Base-by-base conservation (phyloP, 1,139 yeast species). In the Geotrichum aggregatum region DNA sequence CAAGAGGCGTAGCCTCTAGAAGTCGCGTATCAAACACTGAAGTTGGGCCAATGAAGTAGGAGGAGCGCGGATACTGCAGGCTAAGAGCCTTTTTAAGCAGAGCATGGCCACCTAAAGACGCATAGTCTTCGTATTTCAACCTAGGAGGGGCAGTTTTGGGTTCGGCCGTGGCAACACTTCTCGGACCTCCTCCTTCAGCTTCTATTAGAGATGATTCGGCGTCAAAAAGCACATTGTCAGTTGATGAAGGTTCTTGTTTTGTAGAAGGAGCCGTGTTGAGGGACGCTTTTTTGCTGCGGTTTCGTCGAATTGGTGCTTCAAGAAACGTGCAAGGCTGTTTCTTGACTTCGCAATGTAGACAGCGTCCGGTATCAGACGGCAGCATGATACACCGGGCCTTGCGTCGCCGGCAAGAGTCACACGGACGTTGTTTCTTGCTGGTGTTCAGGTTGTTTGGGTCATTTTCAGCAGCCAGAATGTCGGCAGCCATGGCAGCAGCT, bases 41-140 rank as follows among this genome's bases (percentile, higher is more conserved):
- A 4, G 71, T 64, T 19, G 68, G 65, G 5, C 74, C 74, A 11
- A 71, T 62, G 33, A 62, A 64, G 35, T 67, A 66, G 11, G 74
- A 66, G n/a, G 71, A 70, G 14, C 73, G 62, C 2, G 74, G 73
- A 49, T 66, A 67, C 55, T 71, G 75, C 11, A 71, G 55, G 6
- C 71, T 64, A 22, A 71, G 61, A 3, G 75, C 69, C 49, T 68
- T 69, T 54, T 71, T 71, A 26, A 71, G 62, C 31, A 71, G 57
- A 1, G 71, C 66, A 31, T 68, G 66, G 6, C 73, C 74, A 2
- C 70, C 66, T 6, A 71, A 51, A 11, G 62, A 56, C 1, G 72
- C 62, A 54, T 71, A 71, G 54, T 71, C 75, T 26, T 63, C 67
- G 3, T 54, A 54, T 16, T 38, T 67, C 58, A 18, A 70, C 69